Evolutionary conservation across 208 protist genomes (phyloP).

Genomic region (Trypanosoma lewisi): DNA sequence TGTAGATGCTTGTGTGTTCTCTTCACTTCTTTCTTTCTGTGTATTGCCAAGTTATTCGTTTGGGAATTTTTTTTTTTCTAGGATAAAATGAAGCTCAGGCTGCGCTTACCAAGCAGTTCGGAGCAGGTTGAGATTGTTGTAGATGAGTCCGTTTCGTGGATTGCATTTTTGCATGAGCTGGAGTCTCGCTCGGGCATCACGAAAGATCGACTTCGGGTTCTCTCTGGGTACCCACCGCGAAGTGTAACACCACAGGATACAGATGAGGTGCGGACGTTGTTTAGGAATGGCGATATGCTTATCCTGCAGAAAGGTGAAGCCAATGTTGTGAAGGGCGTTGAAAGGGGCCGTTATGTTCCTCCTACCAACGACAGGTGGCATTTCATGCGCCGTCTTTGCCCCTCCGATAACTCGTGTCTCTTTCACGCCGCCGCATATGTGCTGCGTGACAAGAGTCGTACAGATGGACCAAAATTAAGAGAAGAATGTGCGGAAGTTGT

Average conservation of each 20-base stretch:
- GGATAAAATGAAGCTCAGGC: constrained; percentile 53
- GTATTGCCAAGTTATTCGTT: neutral
- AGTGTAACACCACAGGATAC: constrained; percentile 38
- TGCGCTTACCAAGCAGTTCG: constrained; percentile 56
- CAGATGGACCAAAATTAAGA: constrained; percentile 64
- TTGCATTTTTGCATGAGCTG: constrained; percentile 33
- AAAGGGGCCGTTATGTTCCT: constrained; percentile 72
- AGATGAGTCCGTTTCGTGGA: constrained; percentile 38
- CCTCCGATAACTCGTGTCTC: constrained; percentile 94
- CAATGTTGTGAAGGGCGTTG: constrained; percentile 51
- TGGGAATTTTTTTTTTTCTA: neutral
- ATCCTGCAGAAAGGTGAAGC: constrained; percentile 83
- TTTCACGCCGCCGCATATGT: constrained; percentile 94
- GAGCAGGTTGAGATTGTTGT: constrained; percentile 43
- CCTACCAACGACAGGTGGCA: constrained; percentile 63
- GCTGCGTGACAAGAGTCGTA: constrained; percentile 78
- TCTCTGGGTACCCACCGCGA: constrained; percentile 81
- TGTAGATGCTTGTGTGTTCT: neutral
- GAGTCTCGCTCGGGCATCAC: constrained; percentile 37
- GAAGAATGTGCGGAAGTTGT: constrained; percentile 81
- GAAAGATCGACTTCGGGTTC: constrained; percentile 41
- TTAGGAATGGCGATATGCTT: constrained; percentile 64
- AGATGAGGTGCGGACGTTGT: constrained; percentile 29
- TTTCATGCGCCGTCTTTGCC: constrained; percentile 86
- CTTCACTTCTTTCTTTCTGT: neutral